These are phyloP conservation scores for Aspergillus neotritici DNA, from an alignment of 2,329 filamentous ascomycete genomes.

Conservation along the genomic window DNA sequence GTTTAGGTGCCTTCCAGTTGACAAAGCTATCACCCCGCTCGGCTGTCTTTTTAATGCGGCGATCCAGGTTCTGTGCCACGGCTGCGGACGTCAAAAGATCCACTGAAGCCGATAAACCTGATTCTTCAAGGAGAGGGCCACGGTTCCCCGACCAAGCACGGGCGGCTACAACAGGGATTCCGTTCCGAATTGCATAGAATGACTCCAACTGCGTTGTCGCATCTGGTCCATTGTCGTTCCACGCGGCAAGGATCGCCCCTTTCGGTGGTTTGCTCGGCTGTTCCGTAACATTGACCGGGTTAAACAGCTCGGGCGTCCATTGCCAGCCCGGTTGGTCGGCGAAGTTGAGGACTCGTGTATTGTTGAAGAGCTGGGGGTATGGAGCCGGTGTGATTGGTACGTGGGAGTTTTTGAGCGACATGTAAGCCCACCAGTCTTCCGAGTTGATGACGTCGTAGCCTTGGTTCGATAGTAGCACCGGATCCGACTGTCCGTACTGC, in stretches of 20 bases:
- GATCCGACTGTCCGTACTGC: conserved; percentile 51
- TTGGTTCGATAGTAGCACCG: conserved; percentile 42
- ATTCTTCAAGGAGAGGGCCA: conserved; percentile 35
- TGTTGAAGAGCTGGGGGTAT: conserved; percentile 46
- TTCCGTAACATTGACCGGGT: conserved; percentile 44
- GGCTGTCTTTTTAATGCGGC: not conserved
- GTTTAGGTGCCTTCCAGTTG: conserved; percentile 31
- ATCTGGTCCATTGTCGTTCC: conserved; percentile 53
- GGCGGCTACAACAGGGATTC: conserved; percentile 48
- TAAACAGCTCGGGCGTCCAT: conserved; percentile 49
- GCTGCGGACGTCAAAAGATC: conserved; percentile 37
- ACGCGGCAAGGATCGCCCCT: conserved; percentile 47
- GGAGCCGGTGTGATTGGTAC: conserved; percentile 46
- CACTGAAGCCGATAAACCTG: conserved; percentile 37
- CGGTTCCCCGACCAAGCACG: conserved; percentile 52
- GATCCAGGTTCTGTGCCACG: conserved; percentile 49
- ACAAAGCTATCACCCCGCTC: conserved; percentile 21
- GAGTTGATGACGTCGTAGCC: conserved; percentile 51
- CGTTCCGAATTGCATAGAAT: conserved; percentile 48
- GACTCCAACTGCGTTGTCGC: conserved; percentile 48
- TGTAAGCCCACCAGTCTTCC: conserved; percentile 52
- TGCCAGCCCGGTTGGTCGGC: conserved; percentile 40
- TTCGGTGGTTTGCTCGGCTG: conserved; percentile 44
- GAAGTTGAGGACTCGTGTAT: conserved; percentile 46
- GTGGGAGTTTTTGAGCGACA: conserved; percentile 52